A percentile compares a stretch with the other conserved stretches of the same genome.
phyloP scores from a whole-genome alignment of 345 rosid genomes.

The Eutrema heterophyllum region DNA sequence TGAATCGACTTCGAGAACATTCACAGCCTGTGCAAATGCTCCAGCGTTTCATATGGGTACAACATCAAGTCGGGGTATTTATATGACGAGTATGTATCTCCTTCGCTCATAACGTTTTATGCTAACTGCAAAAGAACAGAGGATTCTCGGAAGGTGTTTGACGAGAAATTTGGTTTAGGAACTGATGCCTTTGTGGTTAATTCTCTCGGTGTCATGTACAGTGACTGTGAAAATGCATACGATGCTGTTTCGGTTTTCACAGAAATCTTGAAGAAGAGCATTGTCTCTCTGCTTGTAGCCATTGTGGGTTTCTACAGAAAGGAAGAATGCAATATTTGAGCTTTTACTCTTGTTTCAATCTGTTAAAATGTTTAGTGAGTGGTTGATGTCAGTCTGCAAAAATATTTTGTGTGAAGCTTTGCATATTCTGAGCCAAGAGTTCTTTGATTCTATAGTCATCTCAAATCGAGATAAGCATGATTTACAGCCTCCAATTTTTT shows the following conservation, averaged over 20 bases:
- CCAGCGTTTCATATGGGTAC: constrained; percentile 38
- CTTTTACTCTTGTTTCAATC: too few relatives aligned
- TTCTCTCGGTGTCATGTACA: constrained; percentile 57
- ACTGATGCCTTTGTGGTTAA: constrained; percentile 55
- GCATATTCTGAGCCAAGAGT: too few relatives aligned
- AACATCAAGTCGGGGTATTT: constrained; percentile 41
- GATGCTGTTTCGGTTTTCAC: constrained; percentile 45
- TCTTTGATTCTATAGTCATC: too few relatives aligned
- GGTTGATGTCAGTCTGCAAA: too few relatives aligned
- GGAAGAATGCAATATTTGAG: constrained; percentile 26
- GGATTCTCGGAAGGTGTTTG: constrained; percentile 40
- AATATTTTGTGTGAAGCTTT: too few relatives aligned
- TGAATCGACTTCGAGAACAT: constrained; percentile 46
- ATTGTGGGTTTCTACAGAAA: constrained; percentile 55
- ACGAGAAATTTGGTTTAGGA: constrained; percentile 50
- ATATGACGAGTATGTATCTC: constrained; percentile 42
- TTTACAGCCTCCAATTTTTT: too few relatives aligned
- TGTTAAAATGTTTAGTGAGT: too few relatives aligned
- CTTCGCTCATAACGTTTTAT: constrained; percentile 59
- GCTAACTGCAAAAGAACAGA: constrained; percentile 47
- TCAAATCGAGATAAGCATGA: too few relatives aligned
- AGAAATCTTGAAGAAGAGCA: constrained; percentile 37
- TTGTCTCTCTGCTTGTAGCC: constrained; percentile 68
- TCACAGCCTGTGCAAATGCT: constrained; percentile 52
- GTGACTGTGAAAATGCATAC: constrained; percentile 42